Base-by-base conservation (phyloP, 495 filamentous ascomycete genomes). In the Tuber aestivum region DNA sequence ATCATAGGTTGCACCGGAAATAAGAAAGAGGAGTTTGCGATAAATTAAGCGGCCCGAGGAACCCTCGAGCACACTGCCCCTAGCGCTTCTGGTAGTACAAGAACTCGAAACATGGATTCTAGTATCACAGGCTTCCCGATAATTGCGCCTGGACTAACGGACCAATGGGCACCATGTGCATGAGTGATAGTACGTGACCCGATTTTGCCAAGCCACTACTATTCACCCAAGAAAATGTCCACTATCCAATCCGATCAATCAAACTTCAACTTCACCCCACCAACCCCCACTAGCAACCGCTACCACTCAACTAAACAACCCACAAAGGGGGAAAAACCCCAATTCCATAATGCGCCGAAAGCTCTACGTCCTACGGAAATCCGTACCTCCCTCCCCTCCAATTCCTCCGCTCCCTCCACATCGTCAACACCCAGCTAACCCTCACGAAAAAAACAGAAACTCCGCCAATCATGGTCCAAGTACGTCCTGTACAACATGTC, bases 391-490 rank as follows among this genome's bases (percentile, higher is more conserved):
- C 37, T 40, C 21, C 21, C n/a, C 27, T 38, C 72, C 14, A 42
- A 38, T 70, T 37, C 44, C 71, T 65, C 69, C 40, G n/a, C n/a
- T 35, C 35, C 74, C 68, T 68, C 27, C 65, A 68, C 71, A n/a
- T 48, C 61, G 35, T 40, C 56, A 44, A 32, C 41, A 73, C 70
- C 48, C 41, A 75, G 77, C 50, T 74, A 41, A 76, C 20, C 48
- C 74, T 50, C 83, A 16, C 61, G n/a, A 40, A 72, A 32, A 35
- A 50, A 48, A n/a, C 76, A 97, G 95, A 95, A 93, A 92, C 82
- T 97, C 84, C 92, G 95, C 77, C 93, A 95, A 88, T 94, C 93
- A 88, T 97, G 94, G 96, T 96, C 93, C 86, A 97, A 97, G 85
- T 94, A 93, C 87, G 97, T 96, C 82, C 87, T 99, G 77, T 99